Evolutionary conservation across 768 basidiomycete species (phyloP).

Genomic region (Russula sp.): DNA sequence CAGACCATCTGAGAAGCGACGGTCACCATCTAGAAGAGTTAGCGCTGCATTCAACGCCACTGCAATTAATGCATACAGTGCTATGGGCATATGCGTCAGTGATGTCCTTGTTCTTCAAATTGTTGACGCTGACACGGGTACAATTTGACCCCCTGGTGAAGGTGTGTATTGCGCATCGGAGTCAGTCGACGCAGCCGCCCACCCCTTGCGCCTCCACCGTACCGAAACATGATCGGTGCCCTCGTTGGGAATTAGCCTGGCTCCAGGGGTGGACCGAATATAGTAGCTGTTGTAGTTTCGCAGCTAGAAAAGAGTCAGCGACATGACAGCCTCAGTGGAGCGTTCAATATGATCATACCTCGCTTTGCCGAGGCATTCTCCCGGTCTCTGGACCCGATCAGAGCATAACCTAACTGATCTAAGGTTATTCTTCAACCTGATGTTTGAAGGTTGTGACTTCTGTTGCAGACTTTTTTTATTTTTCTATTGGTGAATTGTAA

Average conservation of each 20-base stretch:
- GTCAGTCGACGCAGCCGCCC: neutral
- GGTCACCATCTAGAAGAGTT: neutral
- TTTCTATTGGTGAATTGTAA: neutral
- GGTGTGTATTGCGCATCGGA: too few relatives aligned
- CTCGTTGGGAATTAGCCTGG: constrained; percentile 2
- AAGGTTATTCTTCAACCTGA: neutral
- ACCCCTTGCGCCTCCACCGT: neutral
- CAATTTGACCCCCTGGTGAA: too few relatives aligned
- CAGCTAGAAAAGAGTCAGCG: neutral
- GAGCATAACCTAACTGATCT: neutral
- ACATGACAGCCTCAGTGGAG: constrained; percentile 1
- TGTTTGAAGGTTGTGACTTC: neutral
- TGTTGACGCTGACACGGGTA: neutral
- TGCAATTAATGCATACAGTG: too few relatives aligned
- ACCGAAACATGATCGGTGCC: neutral
- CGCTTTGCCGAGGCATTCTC: neutral
- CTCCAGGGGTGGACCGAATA: neutral
- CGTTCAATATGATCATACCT: neutral
- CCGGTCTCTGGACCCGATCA: constrained; percentile 8
- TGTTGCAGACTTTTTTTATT: neutral
- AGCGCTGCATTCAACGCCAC: neutral
- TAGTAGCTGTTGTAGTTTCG: constrained; percentile 10
- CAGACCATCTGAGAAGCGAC: neutral
- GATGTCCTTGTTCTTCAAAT: constrained; percentile 6
- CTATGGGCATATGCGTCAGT: neutral